Evolutionary conservation across 345 rosid species (phyloP).

Genomic region (Acer campestre): DNA sequence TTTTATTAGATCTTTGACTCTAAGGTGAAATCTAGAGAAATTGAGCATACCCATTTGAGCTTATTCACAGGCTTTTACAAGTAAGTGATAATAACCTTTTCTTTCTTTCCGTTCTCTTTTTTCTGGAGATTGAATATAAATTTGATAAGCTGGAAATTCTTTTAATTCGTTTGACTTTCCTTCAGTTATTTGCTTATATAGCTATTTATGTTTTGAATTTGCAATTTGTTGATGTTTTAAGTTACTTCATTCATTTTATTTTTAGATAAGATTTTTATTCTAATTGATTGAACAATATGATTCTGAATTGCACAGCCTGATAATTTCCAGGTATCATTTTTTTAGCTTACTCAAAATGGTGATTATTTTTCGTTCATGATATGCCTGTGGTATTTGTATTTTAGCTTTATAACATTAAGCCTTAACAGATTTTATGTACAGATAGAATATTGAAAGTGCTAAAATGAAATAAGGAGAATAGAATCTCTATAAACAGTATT

Average conservation of each 20-base stretch:
- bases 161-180: neutral
- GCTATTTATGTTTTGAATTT: neutral
- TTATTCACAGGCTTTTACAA: slow-evolving; percentile 27
- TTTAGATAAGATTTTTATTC: neutral
- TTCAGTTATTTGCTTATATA: neutral
- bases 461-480: neutral
- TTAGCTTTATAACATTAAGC: neutral
- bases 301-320: neutral
- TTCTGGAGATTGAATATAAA: no score
- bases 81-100: slow-evolving; percentile 28
- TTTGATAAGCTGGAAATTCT: neutral
- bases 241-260: neutral
- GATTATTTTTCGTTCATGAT: neutral
- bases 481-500: neutral
- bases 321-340: neutral
- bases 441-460: neutral
- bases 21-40: slow-evolving; percentile 26
- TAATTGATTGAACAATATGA: neutral
- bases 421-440: neutral
- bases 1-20: slow-evolving; percentile 38
- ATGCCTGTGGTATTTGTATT: neutral
- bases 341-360: neutral
- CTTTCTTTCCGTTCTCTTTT: neutral
- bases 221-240: neutral
- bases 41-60: slow-evolving; percentile 34